Evolutionary conservation across 176 grass and related monocot genomes (phyloP).

Genomic region (Carex parvula): DNA sequence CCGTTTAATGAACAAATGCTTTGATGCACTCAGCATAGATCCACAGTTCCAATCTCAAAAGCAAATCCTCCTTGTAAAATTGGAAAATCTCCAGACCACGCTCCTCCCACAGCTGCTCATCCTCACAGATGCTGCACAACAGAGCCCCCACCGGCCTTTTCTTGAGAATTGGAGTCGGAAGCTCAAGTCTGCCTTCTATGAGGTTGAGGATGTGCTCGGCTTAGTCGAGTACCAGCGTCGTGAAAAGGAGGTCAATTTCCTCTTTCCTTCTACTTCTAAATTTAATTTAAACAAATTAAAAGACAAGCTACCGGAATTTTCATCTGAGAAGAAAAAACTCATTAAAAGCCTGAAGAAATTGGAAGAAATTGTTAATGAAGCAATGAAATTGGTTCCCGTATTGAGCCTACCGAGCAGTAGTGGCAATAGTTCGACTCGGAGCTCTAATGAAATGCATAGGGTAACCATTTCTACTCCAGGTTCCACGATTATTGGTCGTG

Average conservation of each 20-base stretch:
- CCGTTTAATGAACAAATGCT: background rate
- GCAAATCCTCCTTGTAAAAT: background rate
- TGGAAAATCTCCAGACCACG: background rate
- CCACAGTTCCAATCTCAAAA: background rate
- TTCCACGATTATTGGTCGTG: too few species aligned
- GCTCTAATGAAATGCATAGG: too few species aligned
- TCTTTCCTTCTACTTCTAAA: too few species aligned
- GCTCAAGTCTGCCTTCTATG: too few species aligned
- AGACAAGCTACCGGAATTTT: too few species aligned
- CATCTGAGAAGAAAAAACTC: background rate
- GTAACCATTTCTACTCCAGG: too few species aligned
- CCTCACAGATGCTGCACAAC: background rate
- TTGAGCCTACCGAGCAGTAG: background rate
- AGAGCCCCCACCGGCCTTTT: background rate
- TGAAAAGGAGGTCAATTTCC: too few species aligned
- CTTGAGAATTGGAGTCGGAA: too few species aligned
- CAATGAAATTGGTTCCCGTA: background rate
- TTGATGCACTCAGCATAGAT: background rate
- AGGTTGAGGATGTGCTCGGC: too few species aligned
- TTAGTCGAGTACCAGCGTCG: too few species aligned
- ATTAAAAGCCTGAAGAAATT: conserved; percentile 24
- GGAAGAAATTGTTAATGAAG: background rate
- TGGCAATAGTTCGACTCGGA: too few species aligned
- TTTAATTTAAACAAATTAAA: too few species aligned
- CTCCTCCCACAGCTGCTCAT: background rate